A percentile compares a stretch with the other conserved stretches of the same genome.
phyloP scores from a whole-genome alignment of 169 alveolate genomes.

The Plasmodium reichenowi region DNA sequence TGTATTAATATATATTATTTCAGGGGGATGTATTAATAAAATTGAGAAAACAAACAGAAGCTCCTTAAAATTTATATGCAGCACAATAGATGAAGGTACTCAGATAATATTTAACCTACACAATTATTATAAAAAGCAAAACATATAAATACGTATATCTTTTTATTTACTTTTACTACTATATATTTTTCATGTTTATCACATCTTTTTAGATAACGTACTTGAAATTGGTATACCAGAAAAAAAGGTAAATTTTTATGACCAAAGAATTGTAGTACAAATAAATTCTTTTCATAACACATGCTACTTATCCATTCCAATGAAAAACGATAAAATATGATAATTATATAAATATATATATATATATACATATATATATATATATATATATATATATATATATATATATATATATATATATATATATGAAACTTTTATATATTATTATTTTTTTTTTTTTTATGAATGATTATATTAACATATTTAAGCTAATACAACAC shows the following conservation, averaged over 20 bases:
- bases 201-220: not conserved
- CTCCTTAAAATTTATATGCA: constrained; percentile 2
- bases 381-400: too few species aligned
- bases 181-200: not conserved
- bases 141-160: not conserved
- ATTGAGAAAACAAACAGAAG: not conserved
- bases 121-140: not conserved
- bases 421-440: too few species aligned
- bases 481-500: too few species aligned
- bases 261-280: not conserved
- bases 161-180: not conserved
- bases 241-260: not conserved
- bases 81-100: not conserved
- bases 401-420: too few species aligned
- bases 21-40: not conserved
- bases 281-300: constrained; percentile 6
- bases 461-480: too few species aligned
- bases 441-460: too few species aligned
- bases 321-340: too few species aligned
- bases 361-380: too few species aligned
- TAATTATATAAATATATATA: too few species aligned
- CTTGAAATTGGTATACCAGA: not conserved
- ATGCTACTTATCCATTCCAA: constrained; percentile 7
- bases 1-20: not conserved
- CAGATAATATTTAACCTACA: too few species aligned